These are phyloP conservation scores for Quercus glauca DNA, from an alignment of 306 rosid genomes.

Conservation along the genomic window DNA sequence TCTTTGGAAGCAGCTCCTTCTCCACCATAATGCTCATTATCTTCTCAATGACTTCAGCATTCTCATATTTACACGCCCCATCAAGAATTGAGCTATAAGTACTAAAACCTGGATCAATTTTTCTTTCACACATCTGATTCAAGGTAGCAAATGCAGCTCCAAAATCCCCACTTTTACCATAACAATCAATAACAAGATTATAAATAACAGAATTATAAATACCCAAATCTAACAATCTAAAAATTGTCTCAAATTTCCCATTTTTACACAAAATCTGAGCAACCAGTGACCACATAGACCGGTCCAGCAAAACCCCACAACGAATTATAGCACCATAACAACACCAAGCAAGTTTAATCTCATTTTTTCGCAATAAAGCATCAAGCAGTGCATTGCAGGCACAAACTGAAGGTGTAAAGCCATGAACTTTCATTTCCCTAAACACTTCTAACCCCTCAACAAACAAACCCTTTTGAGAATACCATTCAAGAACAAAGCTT, in stretches of 20 bases:
- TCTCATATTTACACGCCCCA: slow-evolving; percentile 45
- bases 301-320: slow-evolving; percentile 28
- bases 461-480: slow-evolving; percentile 30
- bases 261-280: slow-evolving; percentile 35
- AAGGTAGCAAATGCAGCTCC: slow-evolving; percentile 36
- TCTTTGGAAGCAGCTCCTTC: slow-evolving; percentile 3
- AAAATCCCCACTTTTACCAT: slow-evolving; percentile 36
- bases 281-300: slow-evolving; percentile 31
- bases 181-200: slow-evolving; percentile 30
- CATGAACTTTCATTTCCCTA: slow-evolving; percentile 29
- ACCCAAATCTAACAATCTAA: slow-evolving; percentile 30
- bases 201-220: slow-evolving; percentile 16
- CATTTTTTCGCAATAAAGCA: slow-evolving; percentile 26
- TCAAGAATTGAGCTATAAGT: slow-evolving; percentile 37
- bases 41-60: slow-evolving; percentile 25
- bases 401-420: slow-evolving; percentile 32
- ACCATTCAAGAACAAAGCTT: slow-evolving; percentile 36
- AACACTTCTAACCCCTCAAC: slow-evolving; percentile 34
- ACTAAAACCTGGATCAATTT: slow-evolving; percentile 25
- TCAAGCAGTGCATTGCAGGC: slow-evolving; percentile 42
- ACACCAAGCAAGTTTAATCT: slow-evolving; percentile 37
- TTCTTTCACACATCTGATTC: slow-evolving; percentile 31
- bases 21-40: slow-evolving; percentile 21
- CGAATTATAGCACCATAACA: slow-evolving; percentile 37
- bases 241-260: slow-evolving; percentile 32